A percentile compares a stretch with the other conserved stretches of the same genome.
These are phyloP conservation scores for Betula pendula DNA, from an alignment of 306 rosid species.

Conservation along the genomic window DNA sequence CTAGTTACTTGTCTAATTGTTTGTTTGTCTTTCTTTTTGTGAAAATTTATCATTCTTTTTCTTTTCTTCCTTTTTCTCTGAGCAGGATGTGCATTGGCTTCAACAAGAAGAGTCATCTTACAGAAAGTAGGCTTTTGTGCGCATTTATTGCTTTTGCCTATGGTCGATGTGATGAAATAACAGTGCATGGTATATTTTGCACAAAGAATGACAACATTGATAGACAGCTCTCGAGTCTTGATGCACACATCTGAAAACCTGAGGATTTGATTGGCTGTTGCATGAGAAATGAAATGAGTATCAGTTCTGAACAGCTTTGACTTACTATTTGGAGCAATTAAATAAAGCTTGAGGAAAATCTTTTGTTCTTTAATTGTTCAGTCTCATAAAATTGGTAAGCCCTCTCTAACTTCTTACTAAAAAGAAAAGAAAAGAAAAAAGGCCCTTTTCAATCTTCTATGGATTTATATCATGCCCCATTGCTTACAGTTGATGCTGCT, in stretches of 20 bases:
- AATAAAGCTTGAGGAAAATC: not conserved
- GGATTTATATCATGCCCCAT: not conserved
- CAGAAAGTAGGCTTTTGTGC: slow-evolving; percentile 11
- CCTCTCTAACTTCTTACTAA: not conserved
- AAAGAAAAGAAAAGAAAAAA: not conserved
- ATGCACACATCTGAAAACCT: not conserved
- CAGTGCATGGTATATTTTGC: not conserved
- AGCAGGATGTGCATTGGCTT: slow-evolving; percentile 46
- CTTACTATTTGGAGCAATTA: not conserved
- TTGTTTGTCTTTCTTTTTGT: not conserved
- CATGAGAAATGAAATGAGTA: not conserved
- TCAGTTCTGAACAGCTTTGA: not conserved
- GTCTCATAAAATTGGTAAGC: not conserved
- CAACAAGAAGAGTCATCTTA: slow-evolving; percentile 25
- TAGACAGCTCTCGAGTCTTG: not conserved
- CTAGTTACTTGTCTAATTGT: not conserved
- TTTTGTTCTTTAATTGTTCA: not conserved
- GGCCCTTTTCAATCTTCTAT: not conserved
- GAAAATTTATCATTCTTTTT: not conserved
- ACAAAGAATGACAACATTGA: not conserved
- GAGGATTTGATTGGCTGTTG: not conserved
- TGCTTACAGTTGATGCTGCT: not conserved
- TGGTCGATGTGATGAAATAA: not conserved
- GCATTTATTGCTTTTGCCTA: not conserved
- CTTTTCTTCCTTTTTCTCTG: not conserved